phyloP scores from a whole-genome alignment of 2,329 filamentous ascomycete genomes.

The Aspergillus oerlinghausenensis region DNA sequence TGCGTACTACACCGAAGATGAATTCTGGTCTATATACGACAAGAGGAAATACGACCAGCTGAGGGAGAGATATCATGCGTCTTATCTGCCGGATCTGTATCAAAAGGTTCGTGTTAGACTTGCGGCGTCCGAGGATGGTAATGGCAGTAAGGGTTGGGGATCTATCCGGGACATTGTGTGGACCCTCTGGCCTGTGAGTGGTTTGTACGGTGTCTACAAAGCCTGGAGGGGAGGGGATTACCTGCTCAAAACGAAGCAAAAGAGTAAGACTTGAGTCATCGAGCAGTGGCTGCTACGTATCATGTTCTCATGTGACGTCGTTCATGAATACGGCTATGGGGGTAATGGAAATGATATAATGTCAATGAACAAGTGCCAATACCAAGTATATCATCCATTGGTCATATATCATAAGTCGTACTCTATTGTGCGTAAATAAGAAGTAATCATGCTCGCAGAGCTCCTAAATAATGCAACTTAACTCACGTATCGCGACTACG shows the following conservation, averaged over 20 bases:
- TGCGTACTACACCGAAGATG: slow-evolving; percentile 68
- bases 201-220: slow-evolving; percentile 22
- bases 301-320: not conserved
- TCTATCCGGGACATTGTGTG: slow-evolving; percentile 10
- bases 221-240: slow-evolving; percentile 23
- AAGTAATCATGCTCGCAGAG: not conserved
- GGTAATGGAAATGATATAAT: too few relatives aligned
- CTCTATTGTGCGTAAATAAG: not conserved
- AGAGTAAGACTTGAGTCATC: not conserved
- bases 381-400: not conserved
- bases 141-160: slow-evolving; percentile 9
- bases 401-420: not conserved
- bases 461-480: not conserved
- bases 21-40: slow-evolving; percentile 44
- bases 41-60: slow-evolving; percentile 34
- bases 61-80: slow-evolving; percentile 36
- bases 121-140: not conserved
- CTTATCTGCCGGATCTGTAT: slow-evolving; percentile 17
- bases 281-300: not conserved
- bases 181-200: slow-evolving; percentile 22
- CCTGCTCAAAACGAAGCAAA: slow-evolving; percentile 8
- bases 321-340: too few relatives aligned
- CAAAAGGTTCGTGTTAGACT: slow-evolving; percentile 19
- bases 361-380: not conserved
- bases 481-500: not conserved